Conservation (phyloP, 768 basidiomycete genomes). For the Tulasnella sp. region DNA sequence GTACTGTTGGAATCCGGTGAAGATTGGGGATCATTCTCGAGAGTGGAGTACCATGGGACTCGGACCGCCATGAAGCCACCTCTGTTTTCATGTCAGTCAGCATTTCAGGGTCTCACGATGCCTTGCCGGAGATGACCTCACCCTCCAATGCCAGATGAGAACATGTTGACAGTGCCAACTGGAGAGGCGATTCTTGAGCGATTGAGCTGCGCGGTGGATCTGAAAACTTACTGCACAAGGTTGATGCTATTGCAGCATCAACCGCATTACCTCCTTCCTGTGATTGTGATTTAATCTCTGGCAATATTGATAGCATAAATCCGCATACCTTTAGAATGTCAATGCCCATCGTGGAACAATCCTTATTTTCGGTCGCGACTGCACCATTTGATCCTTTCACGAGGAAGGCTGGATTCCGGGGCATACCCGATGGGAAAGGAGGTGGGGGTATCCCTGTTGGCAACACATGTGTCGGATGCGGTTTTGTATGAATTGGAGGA, state of each 20-base stretch:
- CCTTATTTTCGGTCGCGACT: constrained; percentile 76
- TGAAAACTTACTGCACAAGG: constrained; percentile 42
- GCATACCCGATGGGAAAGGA: constrained; percentile 15
- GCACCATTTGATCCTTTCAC: constrained; percentile 61
- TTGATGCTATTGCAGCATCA: constrained; percentile 70
- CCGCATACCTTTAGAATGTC: constrained; percentile 39
- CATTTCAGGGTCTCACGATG: not conserved
- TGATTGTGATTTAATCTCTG: not conserved
- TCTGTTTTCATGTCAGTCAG: constrained; percentile 21
- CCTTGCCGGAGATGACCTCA: not conserved
- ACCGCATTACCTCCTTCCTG: constrained; percentile 76
- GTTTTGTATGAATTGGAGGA: not conserved
- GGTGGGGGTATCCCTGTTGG: not conserved
- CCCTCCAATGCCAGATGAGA: constrained; percentile 66
- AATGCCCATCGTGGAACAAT: constrained; percentile 79
- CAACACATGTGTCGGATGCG: not conserved
- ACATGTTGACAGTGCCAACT: constrained; percentile 58
- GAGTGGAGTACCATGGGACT: constrained; percentile 38
- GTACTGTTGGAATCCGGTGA: constrained; percentile 27
- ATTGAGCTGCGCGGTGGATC: constrained; percentile 17
- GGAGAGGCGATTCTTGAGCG: constrained; percentile 35
- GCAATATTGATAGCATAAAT: not conserved
- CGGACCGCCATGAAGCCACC: constrained; percentile 81
- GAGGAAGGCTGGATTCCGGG: constrained; percentile 44
- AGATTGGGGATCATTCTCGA: constrained; percentile 33